These are phyloP conservation scores for Manihot esculenta DNA, from an alignment of 441 rosid species.

Conservation along the genomic window DNA sequence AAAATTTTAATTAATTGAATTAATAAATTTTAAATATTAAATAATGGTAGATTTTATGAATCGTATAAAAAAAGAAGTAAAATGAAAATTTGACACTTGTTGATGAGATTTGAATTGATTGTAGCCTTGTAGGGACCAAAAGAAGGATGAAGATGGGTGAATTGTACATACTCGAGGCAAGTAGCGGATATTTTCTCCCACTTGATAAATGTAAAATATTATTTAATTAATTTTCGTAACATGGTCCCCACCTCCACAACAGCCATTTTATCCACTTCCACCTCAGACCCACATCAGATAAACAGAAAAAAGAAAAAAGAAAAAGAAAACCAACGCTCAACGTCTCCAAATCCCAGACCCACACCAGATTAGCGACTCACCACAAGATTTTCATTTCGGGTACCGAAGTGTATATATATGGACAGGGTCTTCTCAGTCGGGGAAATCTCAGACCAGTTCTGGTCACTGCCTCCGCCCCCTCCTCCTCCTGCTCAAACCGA, in stretches of 20 bases:
- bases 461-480: slow-evolving; percentile 38
- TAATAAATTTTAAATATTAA: too few relatives aligned
- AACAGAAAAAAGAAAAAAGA: slow-evolving; percentile 15
- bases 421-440: slow-evolving; percentile 69
- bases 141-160: too few relatives aligned
- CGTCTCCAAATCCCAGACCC: too few relatives aligned
- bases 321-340: background rate
- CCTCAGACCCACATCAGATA: slow-evolving; percentile 33
- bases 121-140: too few relatives aligned
- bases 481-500: slow-evolving; percentile 8
- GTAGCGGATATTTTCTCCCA: background rate
- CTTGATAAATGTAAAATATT: background rate
- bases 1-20: too few relatives aligned
- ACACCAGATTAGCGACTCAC: too few relatives aligned
- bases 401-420: slow-evolving; percentile 29
- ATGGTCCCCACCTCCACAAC: slow-evolving; percentile 11
- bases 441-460: slow-evolving; percentile 63
- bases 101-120: too few relatives aligned
- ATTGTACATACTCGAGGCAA: background rate
- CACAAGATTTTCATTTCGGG: background rate
- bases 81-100: too few relatives aligned
- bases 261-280: slow-evolving; percentile 28
- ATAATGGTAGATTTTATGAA: too few relatives aligned
- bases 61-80: too few relatives aligned
- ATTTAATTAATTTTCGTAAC: background rate